Conservation (phyloP, 169 alveolate genomes). For the Cyclospora cayetanensis region DNA sequence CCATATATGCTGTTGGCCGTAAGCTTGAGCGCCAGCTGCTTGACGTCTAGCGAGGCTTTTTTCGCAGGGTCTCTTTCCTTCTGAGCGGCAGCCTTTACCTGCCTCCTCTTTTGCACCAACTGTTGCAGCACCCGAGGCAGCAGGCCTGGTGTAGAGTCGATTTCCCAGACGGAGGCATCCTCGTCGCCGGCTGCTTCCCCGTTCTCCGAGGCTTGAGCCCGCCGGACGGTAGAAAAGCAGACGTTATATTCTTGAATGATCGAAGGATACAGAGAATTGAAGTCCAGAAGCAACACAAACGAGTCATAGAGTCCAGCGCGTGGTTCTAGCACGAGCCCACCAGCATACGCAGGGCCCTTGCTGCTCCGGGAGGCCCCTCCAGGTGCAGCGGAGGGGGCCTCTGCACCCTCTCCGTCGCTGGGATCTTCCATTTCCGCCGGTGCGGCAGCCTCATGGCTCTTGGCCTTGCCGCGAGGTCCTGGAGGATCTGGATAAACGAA, state of each 20-base stretch:
- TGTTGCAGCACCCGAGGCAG: conserved; percentile 78
- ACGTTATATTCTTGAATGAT: conserved; percentile 98
- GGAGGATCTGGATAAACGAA: conserved; percentile 62
- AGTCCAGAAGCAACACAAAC: conserved; percentile 96
- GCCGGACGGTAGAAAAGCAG: conserved; percentile 96
- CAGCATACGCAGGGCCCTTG: conserved; percentile 85
- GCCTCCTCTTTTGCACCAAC: conserved; percentile 89
- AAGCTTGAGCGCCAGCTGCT: conserved; percentile 96
- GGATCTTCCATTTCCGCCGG: background rate
- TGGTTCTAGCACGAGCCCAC: conserved; percentile 99
- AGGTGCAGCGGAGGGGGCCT: background rate
- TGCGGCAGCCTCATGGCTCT: background rate
- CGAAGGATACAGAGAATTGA: conserved; percentile 99
- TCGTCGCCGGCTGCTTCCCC: background rate
- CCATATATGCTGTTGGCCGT: conserved; percentile 99
- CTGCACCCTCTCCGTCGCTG: background rate
- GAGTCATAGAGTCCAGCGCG: conserved; percentile 96
- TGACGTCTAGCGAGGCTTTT: conserved; percentile 89
- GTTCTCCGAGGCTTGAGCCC: conserved; percentile 73
- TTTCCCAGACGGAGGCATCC: conserved; percentile 11
- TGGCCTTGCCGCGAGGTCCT: background rate
- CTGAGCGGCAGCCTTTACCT: conserved; percentile 84
- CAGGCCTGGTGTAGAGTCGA: conserved; percentile 67
- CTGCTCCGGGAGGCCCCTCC: conserved; percentile 30
- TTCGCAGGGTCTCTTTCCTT: conserved; percentile 85